Base-by-base conservation (phyloP, 2,329 filamentous ascomycete species). In the Chalaropsis ovoidea region DNA sequence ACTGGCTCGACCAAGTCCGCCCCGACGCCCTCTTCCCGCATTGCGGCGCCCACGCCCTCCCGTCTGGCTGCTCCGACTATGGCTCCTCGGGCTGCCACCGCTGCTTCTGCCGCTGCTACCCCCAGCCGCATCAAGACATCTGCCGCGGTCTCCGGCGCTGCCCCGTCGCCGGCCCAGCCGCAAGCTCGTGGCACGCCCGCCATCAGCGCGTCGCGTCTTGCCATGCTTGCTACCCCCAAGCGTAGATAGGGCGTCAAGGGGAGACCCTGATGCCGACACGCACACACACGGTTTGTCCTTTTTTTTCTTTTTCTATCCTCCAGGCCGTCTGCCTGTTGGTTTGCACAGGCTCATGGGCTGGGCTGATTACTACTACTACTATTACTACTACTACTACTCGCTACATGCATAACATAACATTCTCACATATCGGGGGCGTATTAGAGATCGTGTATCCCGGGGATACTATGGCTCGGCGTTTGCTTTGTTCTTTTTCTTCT, bases 201-300 rank as follows among this genome's bases (percentile, higher is more conserved):
- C 13, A 60, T 65, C 15, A 67, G 62, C 13, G 66, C 66, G 6
- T 61, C 66, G 24, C 58, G 66, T 31, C 52, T 67, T 31, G 62
- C 62, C 17, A 52, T 43, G 63, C 52, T 67, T 42, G 66, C 66
- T 41, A 47, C 56, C 15, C 66, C 66, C 10, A 67, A 67, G 60
- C 60, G 43, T 39, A 43, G 66, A 60, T 67, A 58, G 42, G 31
- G 6, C 15, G 27, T 2, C 31, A 31, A 31, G 31, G 6, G 3
- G 31, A 31, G 24, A 19, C 2, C n/a, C 1, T 58, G 10, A 19
- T 43, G 24, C 10, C 42, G 6, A 43, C n/a, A 64, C n/a, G 24
- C 39, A 6, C 45, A 56, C 52, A 56, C 17, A 56, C 52, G 13
- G 52, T 17, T 31, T 56, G 52, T 56, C 15, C 6, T 27, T 42